Evolutionary conservation across 2,329 filamentous ascomycete genomes (phyloP).

Genomic region (Aureobasidium uvarum): DNA sequence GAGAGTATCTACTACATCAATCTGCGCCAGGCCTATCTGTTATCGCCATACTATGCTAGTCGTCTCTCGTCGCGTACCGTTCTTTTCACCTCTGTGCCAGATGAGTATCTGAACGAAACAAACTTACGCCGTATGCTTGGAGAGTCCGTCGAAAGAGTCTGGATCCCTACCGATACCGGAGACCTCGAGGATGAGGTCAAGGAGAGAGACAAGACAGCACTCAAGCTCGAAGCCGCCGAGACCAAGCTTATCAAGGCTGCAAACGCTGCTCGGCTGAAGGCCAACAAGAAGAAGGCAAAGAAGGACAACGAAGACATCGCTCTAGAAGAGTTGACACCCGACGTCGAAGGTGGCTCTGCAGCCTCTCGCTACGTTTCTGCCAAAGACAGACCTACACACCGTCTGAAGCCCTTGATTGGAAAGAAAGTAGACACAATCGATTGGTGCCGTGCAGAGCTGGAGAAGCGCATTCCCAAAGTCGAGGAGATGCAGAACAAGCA

Average conservation of each 20-base stretch:
- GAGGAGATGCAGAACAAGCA: slow-evolving; percentile 67
- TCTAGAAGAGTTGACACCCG: slow-evolving; percentile 52
- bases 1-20: slow-evolving; percentile 93
- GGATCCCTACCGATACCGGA: slow-evolving; percentile 75
- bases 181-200: slow-evolving; percentile 78
- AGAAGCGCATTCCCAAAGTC: slow-evolving; percentile 70
- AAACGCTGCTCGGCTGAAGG: slow-evolving; percentile 68
- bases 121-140: slow-evolving; percentile 79
- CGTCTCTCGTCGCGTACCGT: slow-evolving; percentile 89
- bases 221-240: slow-evolving; percentile 82
- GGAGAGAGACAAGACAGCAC: slow-evolving; percentile 74
- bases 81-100: slow-evolving; percentile 81
- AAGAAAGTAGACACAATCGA: slow-evolving; percentile 94
- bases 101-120: slow-evolving; percentile 72
- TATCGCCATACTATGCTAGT: slow-evolving; percentile 78
- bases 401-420: slow-evolving; percentile 67
- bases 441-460: slow-evolving; percentile 77
- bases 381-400: slow-evolving; percentile 75
- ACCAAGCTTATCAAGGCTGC: slow-evolving; percentile 78
- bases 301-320: slow-evolving; percentile 59
- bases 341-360: slow-evolving; percentile 66
- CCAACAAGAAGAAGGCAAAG: slow-evolving; percentile 64
- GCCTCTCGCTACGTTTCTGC: slow-evolving; percentile 71
- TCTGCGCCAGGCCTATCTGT: slow-evolving; percentile 84
- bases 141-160: slow-evolving; percentile 73